phyloP scores from a whole-genome alignment of 129 eudicot species.

The Helichrysum umbraculigerum region DNA sequence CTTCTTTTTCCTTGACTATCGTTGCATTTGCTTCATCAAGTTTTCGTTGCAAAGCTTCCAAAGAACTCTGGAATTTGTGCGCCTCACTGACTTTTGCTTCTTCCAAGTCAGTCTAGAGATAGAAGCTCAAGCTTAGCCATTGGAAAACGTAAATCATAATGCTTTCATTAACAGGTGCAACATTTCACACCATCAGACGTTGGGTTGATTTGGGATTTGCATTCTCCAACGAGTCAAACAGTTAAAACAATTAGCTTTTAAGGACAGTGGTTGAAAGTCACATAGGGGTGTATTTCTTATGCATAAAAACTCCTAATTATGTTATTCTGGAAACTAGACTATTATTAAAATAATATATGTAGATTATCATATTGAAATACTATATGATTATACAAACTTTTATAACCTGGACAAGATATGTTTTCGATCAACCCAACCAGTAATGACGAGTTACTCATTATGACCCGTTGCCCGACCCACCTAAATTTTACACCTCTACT shows the following conservation, averaged over 20 bases:
- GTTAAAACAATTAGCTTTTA: background rate
- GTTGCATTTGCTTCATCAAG: conserved; percentile 78
- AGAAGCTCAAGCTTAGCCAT: conserved; percentile 25
- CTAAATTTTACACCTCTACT: background rate
- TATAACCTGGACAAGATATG: background rate
- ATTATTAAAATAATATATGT: background rate
- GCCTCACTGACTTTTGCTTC: conserved; percentile 84
- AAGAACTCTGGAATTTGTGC: conserved; percentile 52
- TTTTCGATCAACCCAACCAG: background rate
- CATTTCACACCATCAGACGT: background rate
- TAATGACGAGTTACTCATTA: background rate
- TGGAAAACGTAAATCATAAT: conserved; percentile 11
- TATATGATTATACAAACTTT: background rate
- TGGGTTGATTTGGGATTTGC: background rate
- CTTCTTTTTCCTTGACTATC: conserved; percentile 73
- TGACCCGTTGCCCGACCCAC: background rate
- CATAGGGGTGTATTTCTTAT: background rate
- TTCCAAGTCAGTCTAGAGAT: conserved; percentile 83
- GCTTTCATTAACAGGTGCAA: background rate
- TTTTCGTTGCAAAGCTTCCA: conserved; percentile 68
- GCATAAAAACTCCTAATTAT: background rate
- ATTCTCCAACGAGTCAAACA: background rate
- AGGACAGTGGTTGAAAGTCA: background rate
- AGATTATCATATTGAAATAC: background rate
- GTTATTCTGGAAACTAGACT: background rate